Evolutionary conservation across 768 basidiomycete genomes (phyloP), one percentile per base, ranked within the genome.

Genomic region (Mycena rebaudengoi): DNA sequence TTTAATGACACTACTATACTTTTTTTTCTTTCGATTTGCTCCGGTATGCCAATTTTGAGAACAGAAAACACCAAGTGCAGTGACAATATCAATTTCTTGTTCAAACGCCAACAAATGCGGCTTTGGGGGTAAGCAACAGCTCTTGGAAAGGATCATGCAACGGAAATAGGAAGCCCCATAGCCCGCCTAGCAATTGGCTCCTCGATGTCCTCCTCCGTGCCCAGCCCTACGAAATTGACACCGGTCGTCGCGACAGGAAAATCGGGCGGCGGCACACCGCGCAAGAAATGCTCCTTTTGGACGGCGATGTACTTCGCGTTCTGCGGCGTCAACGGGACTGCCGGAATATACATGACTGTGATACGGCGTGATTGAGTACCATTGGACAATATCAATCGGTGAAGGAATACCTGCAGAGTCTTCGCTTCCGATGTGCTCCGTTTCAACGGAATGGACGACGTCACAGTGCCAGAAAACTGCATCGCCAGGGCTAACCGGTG

Each of bases 321-420:
- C 66, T 79, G 78, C 1, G 85, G 83, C 3, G 90, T 92, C 55
- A 84, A 76, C 0, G 91, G 91, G 11, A 89, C 86, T 6, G 91
- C 86, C 1, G 89, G 88, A 50, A 93, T 93, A 65, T 94, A 94
- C 86, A 93, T 90, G 44, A 92, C 91, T 85, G 67, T 46, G 5
- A 20, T 49, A 37, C 8, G 4, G 0, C 48, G 44, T 11, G 59
- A 20, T 69, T 32, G 71, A 55, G 84, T 75, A 67, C 16, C 40
- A 26, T 35, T 16, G n/a, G n/a, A n/a, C 5, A 16, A 29, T 10
- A 20, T 23, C 12, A n/a, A n/a, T n/a, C n/a, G n/a, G n/a, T 5
- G 21, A 50, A 18, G 18, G 48, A 71, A 64, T 51, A 81, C 80
- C 82, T 40, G 83, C 80, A 1, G 85, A 85, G 69, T 86, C 83